Base-by-base conservation (phyloP, 2,329 filamentous ascomycete genomes). In the Neurospora sp. region DNA sequence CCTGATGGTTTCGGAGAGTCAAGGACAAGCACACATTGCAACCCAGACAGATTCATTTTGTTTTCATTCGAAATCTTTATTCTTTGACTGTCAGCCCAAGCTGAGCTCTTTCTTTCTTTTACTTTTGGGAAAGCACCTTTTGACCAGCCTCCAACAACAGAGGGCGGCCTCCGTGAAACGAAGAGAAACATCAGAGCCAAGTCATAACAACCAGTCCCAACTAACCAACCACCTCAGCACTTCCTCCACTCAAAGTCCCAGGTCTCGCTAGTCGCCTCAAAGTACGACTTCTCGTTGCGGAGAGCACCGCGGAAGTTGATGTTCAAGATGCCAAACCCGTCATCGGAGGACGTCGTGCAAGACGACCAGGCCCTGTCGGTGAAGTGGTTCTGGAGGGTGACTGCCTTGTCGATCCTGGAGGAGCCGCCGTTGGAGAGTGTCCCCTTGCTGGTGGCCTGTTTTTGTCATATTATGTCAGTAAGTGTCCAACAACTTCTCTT, bases 221-320 rank as follows among this genome's bases (percentile, higher is more conserved):
- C 38, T 17, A 11, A 7, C 19, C 38, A 28, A 10, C 15, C 28
- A 17, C 2, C n/a, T 67, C 73, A 81, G 74, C 80, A 81, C 68
- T 73, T 75, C 69, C 79, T 75, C 78, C 79, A 81, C 68, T 79
- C 76, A 38, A 80, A 78, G 38, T 76, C 76, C 76, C 77, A 80
- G 70, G 74, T 78, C 76, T 82, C 79, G 1, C 75, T 77, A 67
- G 75, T 73, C 68, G 79, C 79, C 73, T 80, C 78, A 69, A 81
- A 81, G 43, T 71, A 72, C 2, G 73, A 73, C 73, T 76, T 79
- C 66, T 76, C 76, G 33, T 78, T 78, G 38, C 70, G 75, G 19
- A 82, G 76, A 4, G 78, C 79, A 67, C 79, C 77, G 70, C 80
- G 78, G 76, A 81, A 81, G 76, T 81, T 81, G 77, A 82, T 77